Conservation (phyloP, 306 rosid genomes). For the Glycine latifolia region DNA sequence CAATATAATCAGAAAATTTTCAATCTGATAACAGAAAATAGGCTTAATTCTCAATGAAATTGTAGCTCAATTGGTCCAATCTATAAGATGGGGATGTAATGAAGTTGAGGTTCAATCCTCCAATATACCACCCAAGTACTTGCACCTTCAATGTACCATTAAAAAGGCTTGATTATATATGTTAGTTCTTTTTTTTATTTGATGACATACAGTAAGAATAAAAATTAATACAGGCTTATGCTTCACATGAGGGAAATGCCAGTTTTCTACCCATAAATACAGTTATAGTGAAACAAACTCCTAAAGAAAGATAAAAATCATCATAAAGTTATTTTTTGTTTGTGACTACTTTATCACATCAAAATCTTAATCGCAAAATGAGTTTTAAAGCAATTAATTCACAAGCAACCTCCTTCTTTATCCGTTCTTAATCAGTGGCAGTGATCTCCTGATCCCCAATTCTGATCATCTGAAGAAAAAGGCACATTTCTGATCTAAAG, state of each 20-base stretch:
- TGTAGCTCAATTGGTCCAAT: conserved; percentile 27
- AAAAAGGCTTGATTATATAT: too few relatives aligned
- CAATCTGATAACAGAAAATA: neutral
- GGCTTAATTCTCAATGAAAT: neutral
- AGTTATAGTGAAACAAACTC: conserved; percentile 3
- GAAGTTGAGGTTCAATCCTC: neutral
- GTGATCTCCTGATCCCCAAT: conserved; percentile 6
- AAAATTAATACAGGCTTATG: neutral
- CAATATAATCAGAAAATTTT: neutral
- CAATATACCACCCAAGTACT: too few relatives aligned
- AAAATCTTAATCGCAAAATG: conserved; percentile 20
- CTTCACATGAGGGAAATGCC: conserved; percentile 27
- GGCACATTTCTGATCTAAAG: neutral
- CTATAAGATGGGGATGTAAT: neutral
- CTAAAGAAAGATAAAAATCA: conserved; percentile 1
- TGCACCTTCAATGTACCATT: too few relatives aligned
- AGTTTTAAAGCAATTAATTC: neutral
- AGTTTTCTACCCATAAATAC: conserved; percentile 28
- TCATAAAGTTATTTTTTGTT: neutral
- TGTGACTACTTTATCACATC: neutral
- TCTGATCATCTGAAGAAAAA: conserved; percentile 22
- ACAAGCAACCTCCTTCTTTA: conserved; percentile 18
- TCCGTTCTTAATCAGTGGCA: neutral
- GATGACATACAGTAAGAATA: too few relatives aligned
- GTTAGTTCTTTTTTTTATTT: too few relatives aligned